A percentile compares a stretch with the other conserved stretches of the same genome.
These are phyloP conservation scores for Mycotypha africana DNA, from an alignment of 371 early-diverging fungal genomes.

Conservation along the genomic window DNA sequence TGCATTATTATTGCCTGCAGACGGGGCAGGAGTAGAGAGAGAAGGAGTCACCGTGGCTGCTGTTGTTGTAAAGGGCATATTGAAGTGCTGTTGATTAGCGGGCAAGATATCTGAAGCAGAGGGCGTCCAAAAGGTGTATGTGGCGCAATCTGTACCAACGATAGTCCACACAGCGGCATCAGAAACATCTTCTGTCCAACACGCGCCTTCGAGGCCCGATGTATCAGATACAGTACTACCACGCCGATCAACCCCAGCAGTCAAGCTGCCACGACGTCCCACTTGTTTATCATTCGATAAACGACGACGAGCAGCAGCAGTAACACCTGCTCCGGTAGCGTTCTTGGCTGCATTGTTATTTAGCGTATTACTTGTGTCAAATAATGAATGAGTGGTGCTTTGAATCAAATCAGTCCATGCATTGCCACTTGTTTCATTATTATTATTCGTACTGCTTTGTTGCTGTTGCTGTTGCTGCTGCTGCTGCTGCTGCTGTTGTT, in stretches of 20 bases:
- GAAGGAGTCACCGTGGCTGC: neutral
- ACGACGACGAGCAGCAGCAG: neutral
- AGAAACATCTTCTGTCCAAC: conserved; percentile 79
- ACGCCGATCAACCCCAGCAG: conserved; percentile 12
- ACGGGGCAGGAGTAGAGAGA: too few relatives aligned
- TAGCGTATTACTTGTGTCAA: too few relatives aligned
- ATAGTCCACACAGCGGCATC: conserved; percentile 89
- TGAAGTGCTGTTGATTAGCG: too few relatives aligned
- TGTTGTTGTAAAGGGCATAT: neutral
- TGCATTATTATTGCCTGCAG: too few relatives aligned
- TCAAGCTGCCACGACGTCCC: conserved; percentile 10
- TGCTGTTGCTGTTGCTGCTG: conserved; percentile 1
- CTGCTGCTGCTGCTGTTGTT: conserved; percentile 5
- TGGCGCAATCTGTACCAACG: conserved; percentile 59
- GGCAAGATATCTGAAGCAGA: too few relatives aligned
- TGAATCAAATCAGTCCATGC: neutral
- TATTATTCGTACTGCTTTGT: neutral
- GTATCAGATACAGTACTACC: conserved; percentile 8
- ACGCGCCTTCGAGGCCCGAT: conserved; percentile 34
- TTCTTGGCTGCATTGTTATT: too few relatives aligned
- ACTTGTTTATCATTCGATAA: too few relatives aligned
- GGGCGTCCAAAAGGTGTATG: neutral
- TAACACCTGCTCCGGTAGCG: too few relatives aligned
- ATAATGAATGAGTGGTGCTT: too few relatives aligned
- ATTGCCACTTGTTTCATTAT: neutral